Evolutionary conservation across 768 basidiomycete species (phyloP).

Genomic region (Pleurotus cornucopiae): DNA sequence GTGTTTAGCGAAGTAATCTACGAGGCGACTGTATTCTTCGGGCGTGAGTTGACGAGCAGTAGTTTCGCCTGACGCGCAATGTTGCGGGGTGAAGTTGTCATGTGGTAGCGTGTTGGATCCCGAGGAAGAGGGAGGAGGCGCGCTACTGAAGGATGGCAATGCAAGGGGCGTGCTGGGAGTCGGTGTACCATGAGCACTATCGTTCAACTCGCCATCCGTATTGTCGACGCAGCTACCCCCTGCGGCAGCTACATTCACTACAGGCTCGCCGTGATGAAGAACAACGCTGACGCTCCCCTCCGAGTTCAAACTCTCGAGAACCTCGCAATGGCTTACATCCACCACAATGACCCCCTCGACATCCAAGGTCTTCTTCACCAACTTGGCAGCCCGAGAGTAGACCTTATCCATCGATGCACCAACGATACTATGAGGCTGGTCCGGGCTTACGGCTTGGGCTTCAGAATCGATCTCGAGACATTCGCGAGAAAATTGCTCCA

Average conservation of each 20-base stretch:
- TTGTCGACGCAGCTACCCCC: neutral
- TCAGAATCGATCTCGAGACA: conserved; percentile 86
- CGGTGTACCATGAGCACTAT: neutral
- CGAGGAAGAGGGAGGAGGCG: neutral
- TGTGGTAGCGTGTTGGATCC: neutral
- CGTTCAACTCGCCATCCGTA: neutral
- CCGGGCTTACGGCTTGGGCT: conserved; percentile 24
- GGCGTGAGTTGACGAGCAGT: conserved; percentile 53
- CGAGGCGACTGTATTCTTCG: conserved; percentile 72
- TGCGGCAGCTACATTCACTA: neutral
- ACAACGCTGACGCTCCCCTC: conserved; percentile 66
- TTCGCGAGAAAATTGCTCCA: conserved; percentile 95
- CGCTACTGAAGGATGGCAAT: neutral
- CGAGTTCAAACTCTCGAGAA: conserved; percentile 62
- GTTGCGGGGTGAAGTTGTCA: no score
- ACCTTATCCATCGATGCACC: conserved; percentile 76
- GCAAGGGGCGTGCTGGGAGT: neutral
- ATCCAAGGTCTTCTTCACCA: conserved; percentile 87
- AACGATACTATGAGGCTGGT: conserved; percentile 28
- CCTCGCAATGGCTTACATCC: conserved; percentile 89
- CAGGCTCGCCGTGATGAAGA: conserved; percentile 63
- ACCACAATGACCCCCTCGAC: conserved; percentile 90
- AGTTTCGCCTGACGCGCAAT: conserved; percentile 24
- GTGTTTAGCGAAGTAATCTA: conserved; percentile 71
- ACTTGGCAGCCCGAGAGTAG: conserved; percentile 84